Base-by-base conservation (phyloP, 192 early-diverging fungal genomes). In the Geosiphon pyriformis region DNA sequence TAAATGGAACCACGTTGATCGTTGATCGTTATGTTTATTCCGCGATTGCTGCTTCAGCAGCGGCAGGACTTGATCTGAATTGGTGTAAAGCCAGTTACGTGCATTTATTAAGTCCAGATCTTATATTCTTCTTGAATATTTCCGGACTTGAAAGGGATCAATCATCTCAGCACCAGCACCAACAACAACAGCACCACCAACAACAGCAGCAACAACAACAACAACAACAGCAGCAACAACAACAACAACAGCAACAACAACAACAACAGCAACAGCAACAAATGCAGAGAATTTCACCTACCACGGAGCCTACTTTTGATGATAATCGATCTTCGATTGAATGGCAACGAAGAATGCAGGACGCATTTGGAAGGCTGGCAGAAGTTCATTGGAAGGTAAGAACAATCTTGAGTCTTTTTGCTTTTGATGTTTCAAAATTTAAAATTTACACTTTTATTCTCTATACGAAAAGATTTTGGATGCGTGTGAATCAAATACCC, bases 301-400 rank as follows among this genome's bases (percentile, higher is more conserved):
- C 11, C 20, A 20, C 7, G 4, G 4, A 7, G 4, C 26, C 31
- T 42, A 27, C 22, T 22, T 33, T 57, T 29, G 33, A 46, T 17
- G 26, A 26, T 11, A 65, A 20, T 4, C 25, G 26, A 33, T 25
- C 29, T 22, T 33, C 30, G 15, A 59, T 33, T 8, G 63, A 65
- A 27, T 65, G 63, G 54, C 52, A 67, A 46, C 47, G 32, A 57
- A 55, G 65, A 57, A 48, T 55, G 7, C 65, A 67, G 47, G 65
- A 67, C 32, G 42, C 65, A 23, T 42, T 67, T 29, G 8, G 3
- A 29, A 26, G 55, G n/a, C 29, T 67, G 4, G 52, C 42, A 15
- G 65, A 67, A 57, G 35, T 18, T 29, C 52, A 67, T 6, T 67
- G 65, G 65, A 67, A 67, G 54, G 65, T 67, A 47, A 54, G 29